Percentiles rank a stretch among this genome's conserved stretches.
phyloP scores from a whole-genome alignment of 306 rosid genomes.

The Malus fusca region DNA sequence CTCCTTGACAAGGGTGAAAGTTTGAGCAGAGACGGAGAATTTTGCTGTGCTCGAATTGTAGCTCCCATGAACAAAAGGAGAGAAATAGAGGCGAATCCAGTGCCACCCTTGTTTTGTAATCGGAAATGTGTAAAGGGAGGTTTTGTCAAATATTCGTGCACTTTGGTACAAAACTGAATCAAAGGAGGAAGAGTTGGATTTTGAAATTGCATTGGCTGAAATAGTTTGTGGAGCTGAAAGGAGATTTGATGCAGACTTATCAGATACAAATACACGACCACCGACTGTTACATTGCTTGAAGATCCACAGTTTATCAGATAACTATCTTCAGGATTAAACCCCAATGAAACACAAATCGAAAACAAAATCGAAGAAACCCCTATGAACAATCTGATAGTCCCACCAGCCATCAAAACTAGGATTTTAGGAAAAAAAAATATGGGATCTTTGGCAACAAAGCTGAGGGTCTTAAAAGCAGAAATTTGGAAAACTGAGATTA shows the following conservation, averaged over 20 bases:
- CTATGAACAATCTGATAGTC: slow-evolving; percentile 10
- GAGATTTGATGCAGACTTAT: slow-evolving; percentile 26
- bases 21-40: slow-evolving; percentile 65
- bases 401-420: slow-evolving; percentile 19
- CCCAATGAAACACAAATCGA: slow-evolving; percentile 31
- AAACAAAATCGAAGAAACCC: slow-evolving; percentile 26
- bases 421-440: neutral
- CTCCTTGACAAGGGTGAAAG: slow-evolving; percentile 38
- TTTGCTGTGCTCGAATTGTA: slow-evolving; percentile 42
- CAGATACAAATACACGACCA: slow-evolving; percentile 38
- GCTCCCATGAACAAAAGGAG: slow-evolving; percentile 29
- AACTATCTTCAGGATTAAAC: slow-evolving; percentile 22
- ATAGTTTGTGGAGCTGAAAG: slow-evolving; percentile 33
- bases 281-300: slow-evolving; percentile 27
- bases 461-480: neutral
- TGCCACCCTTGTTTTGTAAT: slow-evolving; percentile 42
- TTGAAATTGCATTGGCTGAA: slow-evolving; percentile 20
- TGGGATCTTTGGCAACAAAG: neutral
- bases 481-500: neutral
- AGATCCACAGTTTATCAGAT: slow-evolving; percentile 63
- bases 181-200: slow-evolving; percentile 15
- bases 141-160: slow-evolving; percentile 39
- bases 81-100: slow-evolving; percentile 64
- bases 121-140: slow-evolving; percentile 45
- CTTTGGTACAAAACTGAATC: slow-evolving; percentile 35